A percentile compares a stretch with the other conserved stretches of the same genome.
Conservation (phyloP, 768 basidiomycete genomes). For the Naganishia onofrii region DNA sequence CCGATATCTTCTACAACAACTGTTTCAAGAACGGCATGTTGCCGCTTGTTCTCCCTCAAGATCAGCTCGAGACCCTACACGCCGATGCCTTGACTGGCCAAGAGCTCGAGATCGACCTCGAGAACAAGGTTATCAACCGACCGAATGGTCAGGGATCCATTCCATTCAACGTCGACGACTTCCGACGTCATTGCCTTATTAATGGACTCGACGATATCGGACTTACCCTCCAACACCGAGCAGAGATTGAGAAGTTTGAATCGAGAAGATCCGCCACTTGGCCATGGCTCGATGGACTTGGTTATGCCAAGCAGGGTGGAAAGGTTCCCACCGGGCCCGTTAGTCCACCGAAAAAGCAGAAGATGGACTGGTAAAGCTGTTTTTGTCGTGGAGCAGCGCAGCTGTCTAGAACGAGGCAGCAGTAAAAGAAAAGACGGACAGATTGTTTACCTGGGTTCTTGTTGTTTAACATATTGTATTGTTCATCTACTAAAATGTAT, state of each 20-base stretch:
- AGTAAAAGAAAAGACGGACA: background rate
- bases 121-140: constrained; percentile 69
- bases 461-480: background rate
- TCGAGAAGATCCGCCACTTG: constrained; percentile 68
- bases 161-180: constrained; percentile 76
- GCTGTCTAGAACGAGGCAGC: background rate
- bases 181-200: constrained; percentile 87
- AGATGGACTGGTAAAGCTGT: constrained; percentile 51
- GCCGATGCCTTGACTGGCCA: constrained; percentile 72
- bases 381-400: background rate
- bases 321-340: constrained; percentile 49
- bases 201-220: constrained; percentile 97
- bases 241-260: constrained; percentile 77
- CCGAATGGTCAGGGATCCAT: constrained; percentile 67
- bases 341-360: constrained; percentile 40
- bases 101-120: constrained; percentile 79
- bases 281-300: constrained; percentile 97
- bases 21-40: constrained; percentile 93
- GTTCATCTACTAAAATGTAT: constrained; percentile 8
- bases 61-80: constrained; percentile 68
- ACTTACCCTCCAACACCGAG: constrained; percentile 78
- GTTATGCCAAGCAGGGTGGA: constrained; percentile 67
- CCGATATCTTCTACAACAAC: constrained; percentile 78
- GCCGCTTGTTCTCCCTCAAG: constrained; percentile 68
- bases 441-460: background rate